Evolutionary conservation across 108 stramenopile genomes (phyloP), one percentile per base, ranked within the genome.

Genomic region (Nannochloropsis salina): DNA sequence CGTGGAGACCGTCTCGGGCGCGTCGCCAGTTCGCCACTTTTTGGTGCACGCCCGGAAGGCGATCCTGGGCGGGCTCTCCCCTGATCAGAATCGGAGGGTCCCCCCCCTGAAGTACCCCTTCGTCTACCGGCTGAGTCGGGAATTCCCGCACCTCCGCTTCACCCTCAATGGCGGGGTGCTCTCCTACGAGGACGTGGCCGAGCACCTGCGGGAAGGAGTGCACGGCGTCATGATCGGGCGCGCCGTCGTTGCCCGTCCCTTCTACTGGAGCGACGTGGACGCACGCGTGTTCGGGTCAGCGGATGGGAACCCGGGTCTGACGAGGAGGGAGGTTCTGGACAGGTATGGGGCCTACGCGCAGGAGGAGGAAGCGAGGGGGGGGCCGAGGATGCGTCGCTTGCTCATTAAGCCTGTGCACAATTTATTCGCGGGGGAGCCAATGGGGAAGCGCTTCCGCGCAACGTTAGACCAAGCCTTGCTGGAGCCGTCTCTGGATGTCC

Each of bases 1-100:
- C 88, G 93, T 99, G 31, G 92, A 92, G 83, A 92, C 92, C 1
- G 95, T 98, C 3, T 93, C 95, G 42, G 89, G 91, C 41, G 86
- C 87, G 9, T 96, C 95, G 1, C 91, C 94, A 41, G 95, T 96
- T 18, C 94, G 93, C 0, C 96, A 97, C 86, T 98, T 99, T 92
- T 89, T 93, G 41, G 88, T 99, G 1, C 99, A 99, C 87, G 98
- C 99, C 3, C 93, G 99, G 40, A 97, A 97, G 85, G 96, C 97
- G 41, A 95, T 99, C 11, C 88, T 99, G 82, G 87, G 88, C 20
- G 94, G 93, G 9, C 95, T 97, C 86, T 95, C 93, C 47, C 97
- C 99, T 20, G 93, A 95, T 21, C 94, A 98, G 84, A 99, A 99
- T 93, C 94, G 97, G 45, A 96, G 94, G 85, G 92, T 99, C 2